Base-by-base conservation (phyloP, 1,139 yeast genomes). In the Protomyces arabidopsidicola region DNA sequence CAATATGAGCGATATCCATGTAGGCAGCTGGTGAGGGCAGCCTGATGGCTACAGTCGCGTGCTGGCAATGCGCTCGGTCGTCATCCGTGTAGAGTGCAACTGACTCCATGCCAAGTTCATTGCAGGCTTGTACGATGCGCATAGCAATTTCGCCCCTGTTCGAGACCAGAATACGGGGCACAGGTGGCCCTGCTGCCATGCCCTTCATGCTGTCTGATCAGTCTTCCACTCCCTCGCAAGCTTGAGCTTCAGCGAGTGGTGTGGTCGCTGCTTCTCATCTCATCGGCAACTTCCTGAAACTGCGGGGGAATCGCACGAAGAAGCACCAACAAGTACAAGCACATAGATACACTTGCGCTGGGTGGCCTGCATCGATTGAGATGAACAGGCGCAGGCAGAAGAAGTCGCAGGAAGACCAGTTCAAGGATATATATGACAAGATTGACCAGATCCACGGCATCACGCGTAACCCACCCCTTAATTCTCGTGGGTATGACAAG, bases 61-160 rank as follows among this genome's bases (percentile, higher is more conserved):
- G 82, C 78, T 93, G 98, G 91, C 90, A 90, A 31, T 96, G 88
- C 72, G 93, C 80, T 69, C 97, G 81, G 76, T 93, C 99, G 77
- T 93, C 97, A 75, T 91, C 96, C 54, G 98, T 91, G 75, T 90
- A 93, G 72, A 95, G 86, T 58, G 98, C 98, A 63, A 93, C 98
- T 0, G 99, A 91, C 73, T 88, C 91, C 96, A 95, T 90, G 51
- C 96, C 88, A 73, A 93, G 81, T 76, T 95, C 98, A 75, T 88
- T 89, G 72, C 91, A 79, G 8, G 98, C 91, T 73, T 83, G 87
- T 72, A 91, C 89, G 70, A 93, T 88, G 73, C 98, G 81, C 42
- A 90, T 97, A 2, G 98, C 97, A 72, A 93, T 93, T 77, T 93
- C 98, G 74, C 98, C 98, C 77, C 98, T 84, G 78, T 93, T 93